phyloP scores from a whole-genome alignment of 805 yeast genomes.

The Nakazawaea holstii region DNA sequence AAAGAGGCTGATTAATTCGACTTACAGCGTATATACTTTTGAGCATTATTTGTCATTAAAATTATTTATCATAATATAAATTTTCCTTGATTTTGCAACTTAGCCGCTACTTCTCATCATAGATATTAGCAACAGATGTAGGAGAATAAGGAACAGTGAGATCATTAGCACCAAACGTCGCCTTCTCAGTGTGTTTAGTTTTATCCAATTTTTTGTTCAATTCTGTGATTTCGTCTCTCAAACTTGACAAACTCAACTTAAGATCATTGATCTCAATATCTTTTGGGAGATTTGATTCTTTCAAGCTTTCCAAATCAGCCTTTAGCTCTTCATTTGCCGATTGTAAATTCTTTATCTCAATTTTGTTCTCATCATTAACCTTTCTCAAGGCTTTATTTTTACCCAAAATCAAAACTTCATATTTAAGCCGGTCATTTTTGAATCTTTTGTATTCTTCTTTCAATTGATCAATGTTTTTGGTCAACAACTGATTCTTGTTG shows the following conservation, averaged over 20 bases:
- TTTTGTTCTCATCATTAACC: not conserved
- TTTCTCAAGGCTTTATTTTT: constrained; percentile 22
- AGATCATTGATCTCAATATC: constrained; percentile 5
- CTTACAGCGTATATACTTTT: not conserved
- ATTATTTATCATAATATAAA: not conserved
- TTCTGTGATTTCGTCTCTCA: constrained; percentile 16
- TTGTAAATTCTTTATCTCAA: not conserved
- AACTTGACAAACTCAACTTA: not conserved
- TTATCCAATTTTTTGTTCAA: constrained; percentile 18
- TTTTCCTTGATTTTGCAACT: no score
- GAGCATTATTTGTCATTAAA: constrained; percentile 3
- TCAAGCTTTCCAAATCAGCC: not conserved
- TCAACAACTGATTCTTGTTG: constrained; percentile 18
- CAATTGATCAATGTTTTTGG: constrained; percentile 22
- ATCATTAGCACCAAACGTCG: no score
- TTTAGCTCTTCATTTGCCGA: not conserved
- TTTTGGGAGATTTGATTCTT: not conserved
- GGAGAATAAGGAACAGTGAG: no score
- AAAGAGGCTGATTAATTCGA: constrained; percentile 19
- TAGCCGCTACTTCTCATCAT: no score
- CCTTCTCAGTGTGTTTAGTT: no score
- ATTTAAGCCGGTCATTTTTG: constrained; percentile 28
- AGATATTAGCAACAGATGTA: no score
- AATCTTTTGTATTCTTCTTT: constrained; percentile 24
- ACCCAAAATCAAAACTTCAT: constrained; percentile 26